Evolutionary conservation across 176 grass and related monocot genomes (phyloP).

Genomic region (Oryza nivara): DNA sequence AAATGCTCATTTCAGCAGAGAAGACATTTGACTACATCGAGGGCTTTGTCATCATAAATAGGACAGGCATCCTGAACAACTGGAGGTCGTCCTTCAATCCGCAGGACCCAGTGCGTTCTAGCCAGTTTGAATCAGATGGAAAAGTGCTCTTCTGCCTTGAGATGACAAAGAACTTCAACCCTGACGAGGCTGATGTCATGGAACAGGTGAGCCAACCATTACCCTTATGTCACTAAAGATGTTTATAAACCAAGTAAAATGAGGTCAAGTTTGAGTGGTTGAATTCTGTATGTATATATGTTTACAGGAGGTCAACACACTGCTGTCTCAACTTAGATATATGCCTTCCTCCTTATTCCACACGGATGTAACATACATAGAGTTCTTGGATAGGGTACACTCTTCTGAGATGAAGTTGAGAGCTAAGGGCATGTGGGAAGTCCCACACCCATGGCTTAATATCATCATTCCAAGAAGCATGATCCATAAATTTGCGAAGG

Average conservation of each 20-base stretch:
- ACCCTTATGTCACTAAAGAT: background rate
- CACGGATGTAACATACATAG: conserved; percentile 69
- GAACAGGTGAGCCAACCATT: conserved; percentile 55
- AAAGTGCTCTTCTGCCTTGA: conserved; percentile 77
- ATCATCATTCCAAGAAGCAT: conserved; percentile 69
- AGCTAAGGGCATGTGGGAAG: conserved; percentile 85
- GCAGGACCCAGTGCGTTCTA: conserved; percentile 53
- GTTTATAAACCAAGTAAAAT: conserved; percentile 40
- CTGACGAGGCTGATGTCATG: conserved; percentile 54
- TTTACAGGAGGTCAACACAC: conserved; percentile 63
- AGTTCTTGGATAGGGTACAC: conserved; percentile 89
- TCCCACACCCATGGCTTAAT: conserved; percentile 96
- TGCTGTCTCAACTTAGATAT: conserved; percentile 67
- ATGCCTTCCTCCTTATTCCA: conserved; percentile 65
- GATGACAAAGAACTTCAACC: conserved; percentile 84
- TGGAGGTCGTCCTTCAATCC: conserved; percentile 84
- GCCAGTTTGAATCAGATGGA: conserved; percentile 69
- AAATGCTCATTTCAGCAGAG: conserved; percentile 76
- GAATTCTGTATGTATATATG: conserved; percentile 37
- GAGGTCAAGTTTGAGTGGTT: background rate
- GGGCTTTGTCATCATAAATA: conserved; percentile 86
- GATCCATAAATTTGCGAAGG: conserved; percentile 64
- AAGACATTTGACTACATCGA: conserved; percentile 87
- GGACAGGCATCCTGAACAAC: conserved; percentile 74
- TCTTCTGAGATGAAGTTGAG: conserved; percentile 73